These are phyloP conservation scores for Eudorina sp. DNA, from an alignment of 139 green algal genomes.

Conservation along the genomic window DNA sequence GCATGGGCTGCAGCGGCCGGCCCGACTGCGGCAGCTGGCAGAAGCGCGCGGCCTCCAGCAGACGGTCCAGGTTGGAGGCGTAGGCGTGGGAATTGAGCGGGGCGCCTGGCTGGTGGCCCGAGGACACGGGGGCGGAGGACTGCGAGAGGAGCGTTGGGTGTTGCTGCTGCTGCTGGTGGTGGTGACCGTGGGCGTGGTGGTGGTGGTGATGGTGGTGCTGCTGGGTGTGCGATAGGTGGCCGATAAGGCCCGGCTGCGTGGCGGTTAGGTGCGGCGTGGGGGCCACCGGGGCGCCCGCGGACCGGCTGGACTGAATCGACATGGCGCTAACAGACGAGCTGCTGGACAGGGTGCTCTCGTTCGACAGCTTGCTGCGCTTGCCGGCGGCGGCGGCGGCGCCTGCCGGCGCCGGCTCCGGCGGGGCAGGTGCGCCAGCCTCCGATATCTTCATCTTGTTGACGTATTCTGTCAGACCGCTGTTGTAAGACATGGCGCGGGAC, in stretches of 20 bases:
- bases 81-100: slow-evolving; percentile 43
- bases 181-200: background rate
- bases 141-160: background rate
- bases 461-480: slow-evolving; percentile 48
- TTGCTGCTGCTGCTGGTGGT: background rate
- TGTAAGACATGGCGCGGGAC: slow-evolving; percentile 27
- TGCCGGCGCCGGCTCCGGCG: background rate
- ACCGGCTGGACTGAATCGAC: slow-evolving; percentile 31
- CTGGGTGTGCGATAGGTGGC: too few relatives aligned
- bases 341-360: slow-evolving; percentile 26
- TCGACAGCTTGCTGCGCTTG: slow-evolving; percentile 52
- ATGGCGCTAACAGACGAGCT: slow-evolving; percentile 15
- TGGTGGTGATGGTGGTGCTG: too few relatives aligned
- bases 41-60: slow-evolving; percentile 50
- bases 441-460: slow-evolving; percentile 59
- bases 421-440: slow-evolving; percentile 1
- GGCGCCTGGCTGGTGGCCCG: slow-evolving; percentile 18
- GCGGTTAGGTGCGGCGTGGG: slow-evolving; percentile 35
- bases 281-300: slow-evolving; percentile 22
- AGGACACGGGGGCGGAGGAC: background rate
- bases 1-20: slow-evolving; percentile 48
- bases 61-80: slow-evolving; percentile 54
- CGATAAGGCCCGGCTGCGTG: background rate
- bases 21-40: slow-evolving; percentile 52
- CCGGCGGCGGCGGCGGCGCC: background rate